Evolutionary conservation across 2,329 filamentous ascomycete genomes (phyloP).

Genomic region (Cytospora paraplurivora): DNA sequence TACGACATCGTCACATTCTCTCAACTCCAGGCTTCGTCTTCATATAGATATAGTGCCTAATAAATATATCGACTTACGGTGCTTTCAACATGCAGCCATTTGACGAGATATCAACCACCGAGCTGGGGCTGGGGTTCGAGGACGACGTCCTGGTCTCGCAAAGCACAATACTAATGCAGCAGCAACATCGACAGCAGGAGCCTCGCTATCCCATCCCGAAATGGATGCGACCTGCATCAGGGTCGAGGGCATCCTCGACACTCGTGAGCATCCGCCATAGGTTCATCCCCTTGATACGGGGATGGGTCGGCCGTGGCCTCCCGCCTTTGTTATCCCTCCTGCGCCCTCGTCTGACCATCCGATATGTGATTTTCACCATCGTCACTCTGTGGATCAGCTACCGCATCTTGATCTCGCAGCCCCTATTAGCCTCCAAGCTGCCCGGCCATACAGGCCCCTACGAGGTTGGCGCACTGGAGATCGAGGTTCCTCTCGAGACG

Average conservation of each 20-base stretch:
- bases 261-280: background rate
- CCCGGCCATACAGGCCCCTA: constrained; percentile 24
- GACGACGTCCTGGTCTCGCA: constrained; percentile 16
- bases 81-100: constrained; percentile 19
- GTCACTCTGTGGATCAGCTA: constrained; percentile 10
- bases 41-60: background rate
- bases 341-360: constrained; percentile 21
- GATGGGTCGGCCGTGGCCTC: background rate
- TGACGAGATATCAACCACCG: constrained; percentile 20
- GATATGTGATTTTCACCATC: constrained; percentile 17
- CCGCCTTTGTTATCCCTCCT: constrained; percentile 8
- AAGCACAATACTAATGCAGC: background rate
- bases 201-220: constrained; percentile 20
- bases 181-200: background rate
- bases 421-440: constrained; percentile 8
- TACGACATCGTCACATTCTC: background rate
- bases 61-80: background rate
- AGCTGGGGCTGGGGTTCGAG: constrained; percentile 22
- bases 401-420: constrained; percentile 13
- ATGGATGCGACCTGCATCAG: constrained; percentile 21
- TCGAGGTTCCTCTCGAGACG: constrained; percentile 20
- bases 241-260: background rate
- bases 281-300: background rate
- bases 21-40: background rate
- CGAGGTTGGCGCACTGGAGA: constrained; percentile 22